phyloP scores from a whole-genome alignment of 2,329 filamentous ascomycete species.

The Sporothrix dimorphospora region DNA sequence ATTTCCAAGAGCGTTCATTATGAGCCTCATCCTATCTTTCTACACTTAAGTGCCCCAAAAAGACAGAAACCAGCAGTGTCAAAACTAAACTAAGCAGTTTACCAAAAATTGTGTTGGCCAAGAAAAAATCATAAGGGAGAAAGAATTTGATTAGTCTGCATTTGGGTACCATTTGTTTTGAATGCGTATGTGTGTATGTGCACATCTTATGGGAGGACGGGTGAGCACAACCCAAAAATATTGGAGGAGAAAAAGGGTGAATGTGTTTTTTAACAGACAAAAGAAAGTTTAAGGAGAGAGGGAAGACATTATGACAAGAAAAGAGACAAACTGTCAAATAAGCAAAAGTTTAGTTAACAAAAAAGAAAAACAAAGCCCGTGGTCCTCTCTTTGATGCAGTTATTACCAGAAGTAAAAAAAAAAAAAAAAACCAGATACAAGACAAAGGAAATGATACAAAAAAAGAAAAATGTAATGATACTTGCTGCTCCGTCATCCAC shows the following conservation, averaged over 20 bases:
- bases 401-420: slow-evolving; percentile 26
- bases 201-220: not conserved
- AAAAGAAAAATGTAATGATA: slow-evolving; percentile 33
- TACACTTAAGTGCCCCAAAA: no score
- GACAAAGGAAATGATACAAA: slow-evolving; percentile 25
- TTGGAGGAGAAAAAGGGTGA: slow-evolving; percentile 14
- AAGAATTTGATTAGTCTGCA: not conserved
- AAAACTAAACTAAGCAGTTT: no score
- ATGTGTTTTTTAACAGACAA: slow-evolving; percentile 10
- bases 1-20: no score
- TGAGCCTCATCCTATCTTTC: no score
- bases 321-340: slow-evolving; percentile 7
- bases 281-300: slow-evolving; percentile 14
- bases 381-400: slow-evolving; percentile 28
- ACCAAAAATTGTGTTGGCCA: no score
- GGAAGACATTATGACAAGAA: slow-evolving; percentile 23
- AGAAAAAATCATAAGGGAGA: not conserved
- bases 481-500: slow-evolving; percentile 37
- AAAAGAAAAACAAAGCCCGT: slow-evolving; percentile 19
- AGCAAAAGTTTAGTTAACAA: slow-evolving; percentile 17
- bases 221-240: slow-evolving; percentile 1
- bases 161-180: slow-evolving; percentile 20
- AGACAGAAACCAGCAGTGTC: not conserved
- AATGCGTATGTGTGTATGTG: slow-evolving; percentile 13
- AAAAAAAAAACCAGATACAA: slow-evolving; percentile 14